These are phyloP conservation scores for Flammula alnicola DNA, from an alignment of 1,284 basidiomycete species.

Conservation along the genomic window DNA sequence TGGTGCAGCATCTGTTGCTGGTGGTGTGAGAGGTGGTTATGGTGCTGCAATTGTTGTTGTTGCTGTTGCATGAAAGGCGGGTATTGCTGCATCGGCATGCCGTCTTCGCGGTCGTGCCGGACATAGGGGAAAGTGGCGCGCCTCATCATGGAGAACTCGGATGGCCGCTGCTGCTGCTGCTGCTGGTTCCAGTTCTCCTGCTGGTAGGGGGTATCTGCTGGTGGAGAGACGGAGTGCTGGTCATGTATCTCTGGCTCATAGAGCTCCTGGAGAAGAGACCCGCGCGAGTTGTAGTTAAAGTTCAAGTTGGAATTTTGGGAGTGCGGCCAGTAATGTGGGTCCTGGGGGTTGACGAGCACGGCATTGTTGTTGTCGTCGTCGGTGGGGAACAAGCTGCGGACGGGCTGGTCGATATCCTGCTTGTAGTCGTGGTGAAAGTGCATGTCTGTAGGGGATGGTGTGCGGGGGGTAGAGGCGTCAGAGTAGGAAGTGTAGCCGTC, in stretches of 20 bases:
- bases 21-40: too few relatives aligned
- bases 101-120: conserved; percentile 62
- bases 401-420: conserved; percentile 48
- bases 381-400: conserved; percentile 56
- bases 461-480: conserved; percentile 68
- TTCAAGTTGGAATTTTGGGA: conserved; percentile 18
- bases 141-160: conserved; percentile 56
- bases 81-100: conserved; percentile 49
- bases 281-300: conserved; percentile 44
- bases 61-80: conserved; percentile 42
- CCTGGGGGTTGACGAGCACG: conserved; percentile 41
- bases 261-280: conserved; percentile 69
- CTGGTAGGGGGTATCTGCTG: conserved; percentile 26
- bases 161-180: conserved; percentile 40
- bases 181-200: conserved; percentile 31
- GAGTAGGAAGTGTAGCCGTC: conserved; percentile 67
- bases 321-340: conserved; percentile 27
- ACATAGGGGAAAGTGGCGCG: conserved; percentile 76
- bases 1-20: conserved; percentile 26
- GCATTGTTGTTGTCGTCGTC: conserved; percentile 31
- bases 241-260: conserved; percentile 52
- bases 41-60: conserved; percentile 30
- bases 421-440: conserved; percentile 39
- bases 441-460: conserved; percentile 65
- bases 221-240: conserved; percentile 31